These are phyloP conservation scores for Pseudogymnoascus sp. DNA, from an alignment of 2,329 filamentous ascomycete species.

Conservation along the genomic window DNA sequence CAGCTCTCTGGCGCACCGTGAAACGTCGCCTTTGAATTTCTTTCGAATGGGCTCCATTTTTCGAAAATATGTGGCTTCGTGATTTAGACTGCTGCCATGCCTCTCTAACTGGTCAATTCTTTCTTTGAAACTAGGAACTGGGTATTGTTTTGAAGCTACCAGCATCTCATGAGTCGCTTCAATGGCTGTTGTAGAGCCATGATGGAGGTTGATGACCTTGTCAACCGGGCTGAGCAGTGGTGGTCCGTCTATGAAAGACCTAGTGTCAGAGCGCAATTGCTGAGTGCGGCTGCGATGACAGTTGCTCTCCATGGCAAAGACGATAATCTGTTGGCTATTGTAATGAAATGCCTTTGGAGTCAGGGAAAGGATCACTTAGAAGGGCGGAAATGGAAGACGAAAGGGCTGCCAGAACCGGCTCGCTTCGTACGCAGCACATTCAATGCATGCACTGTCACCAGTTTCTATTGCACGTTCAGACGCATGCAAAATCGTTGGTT, in stretches of 20 bases:
- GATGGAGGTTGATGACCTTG: constrained; percentile 13
- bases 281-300: neutral
- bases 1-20: constrained; percentile 6
- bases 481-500: too few species aligned
- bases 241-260: constrained; percentile 5
- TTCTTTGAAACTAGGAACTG: constrained; percentile 11
- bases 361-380: too few species aligned
- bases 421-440: too few species aligned
- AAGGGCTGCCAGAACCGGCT: too few species aligned
- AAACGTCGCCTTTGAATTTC: constrained; percentile 14
- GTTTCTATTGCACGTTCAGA: too few species aligned
- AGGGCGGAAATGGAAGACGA: too few species aligned
- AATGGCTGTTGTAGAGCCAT: constrained; percentile 14
- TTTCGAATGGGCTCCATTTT: constrained; percentile 14
- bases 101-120: constrained; percentile 16
- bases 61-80: constrained; percentile 16
- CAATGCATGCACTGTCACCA: too few species aligned
- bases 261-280: neutral
- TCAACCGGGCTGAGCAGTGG: constrained; percentile 14
- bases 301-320: neutral
- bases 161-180: constrained; percentile 11
- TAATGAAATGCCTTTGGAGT: too few species aligned
- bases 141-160: constrained; percentile 16
- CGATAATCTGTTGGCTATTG: too few species aligned
- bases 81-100: constrained; percentile 13